Evolutionary conservation across 2,329 filamentous ascomycete genomes (phyloP).

Genomic region (Sporothrix schenckii): DNA sequence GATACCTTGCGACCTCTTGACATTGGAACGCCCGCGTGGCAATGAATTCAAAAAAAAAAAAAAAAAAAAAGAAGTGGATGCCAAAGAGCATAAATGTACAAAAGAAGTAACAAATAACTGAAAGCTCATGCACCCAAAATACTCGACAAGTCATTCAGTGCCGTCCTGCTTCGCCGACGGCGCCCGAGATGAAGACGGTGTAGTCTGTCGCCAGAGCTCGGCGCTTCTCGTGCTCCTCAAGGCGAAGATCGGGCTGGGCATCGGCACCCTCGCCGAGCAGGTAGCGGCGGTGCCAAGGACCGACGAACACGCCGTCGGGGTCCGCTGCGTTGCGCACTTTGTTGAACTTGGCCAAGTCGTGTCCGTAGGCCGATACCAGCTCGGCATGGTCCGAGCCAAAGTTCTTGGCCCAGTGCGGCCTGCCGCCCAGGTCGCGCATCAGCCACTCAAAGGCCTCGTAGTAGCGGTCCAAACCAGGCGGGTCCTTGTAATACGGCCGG

Average conservation of each 20-base stretch:
- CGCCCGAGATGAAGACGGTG: conserved; percentile 33
- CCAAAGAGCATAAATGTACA: background rate
- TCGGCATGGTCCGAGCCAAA: conserved; percentile 61
- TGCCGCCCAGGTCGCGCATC: conserved; percentile 74
- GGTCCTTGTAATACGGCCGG: conserved; percentile 70
- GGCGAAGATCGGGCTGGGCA: conserved; percentile 34
- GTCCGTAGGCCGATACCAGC: conserved; percentile 64
- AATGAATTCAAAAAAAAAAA: background rate
- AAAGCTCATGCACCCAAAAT: too few species aligned
- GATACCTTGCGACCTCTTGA: background rate
- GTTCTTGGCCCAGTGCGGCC: conserved; percentile 83
- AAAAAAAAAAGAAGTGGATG: background rate
- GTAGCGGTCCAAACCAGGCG: conserved; percentile 68
- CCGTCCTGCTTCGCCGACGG: conserved; percentile 5
- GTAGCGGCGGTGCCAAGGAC: conserved; percentile 81
- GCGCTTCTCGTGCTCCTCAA: conserved; percentile 40
- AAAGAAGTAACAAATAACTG: background rate
- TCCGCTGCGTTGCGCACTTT: conserved; percentile 67
- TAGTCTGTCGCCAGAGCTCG: conserved; percentile 35
- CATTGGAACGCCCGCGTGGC: background rate
- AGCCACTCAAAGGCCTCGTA: conserved; percentile 81
- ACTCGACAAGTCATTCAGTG: background rate
- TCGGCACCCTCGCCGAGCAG: conserved; percentile 50
- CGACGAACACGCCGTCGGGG: conserved; percentile 77
- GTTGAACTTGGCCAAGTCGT: conserved; percentile 63